Percentiles rank a stretch among this genome's conserved stretches.
phyloP scores from a whole-genome alignment of 176 grass and related monocot genomes.

The Oryza officinalis region DNA sequence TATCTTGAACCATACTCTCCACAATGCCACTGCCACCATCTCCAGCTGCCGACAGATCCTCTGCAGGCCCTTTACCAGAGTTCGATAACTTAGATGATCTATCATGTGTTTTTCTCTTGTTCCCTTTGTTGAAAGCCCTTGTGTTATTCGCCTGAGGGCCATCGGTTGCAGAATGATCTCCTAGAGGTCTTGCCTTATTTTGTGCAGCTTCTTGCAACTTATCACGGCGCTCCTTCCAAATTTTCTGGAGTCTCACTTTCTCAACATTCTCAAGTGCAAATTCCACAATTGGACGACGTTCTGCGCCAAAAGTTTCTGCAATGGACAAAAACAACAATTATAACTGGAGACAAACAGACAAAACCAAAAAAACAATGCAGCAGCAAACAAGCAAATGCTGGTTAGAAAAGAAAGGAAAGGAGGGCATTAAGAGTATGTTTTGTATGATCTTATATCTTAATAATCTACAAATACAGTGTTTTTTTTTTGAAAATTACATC shows the following conservation, averaged over 20 bases:
- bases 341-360: neutral
- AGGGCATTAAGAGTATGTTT: neutral
- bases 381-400: slow-evolving; percentile 23
- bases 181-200: slow-evolving; percentile 20
- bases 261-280: slow-evolving; percentile 90
- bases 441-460: slow-evolving; percentile 3
- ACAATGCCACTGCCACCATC: neutral
- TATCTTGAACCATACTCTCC: slow-evolving; percentile 2
- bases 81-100: slow-evolving; percentile 37
- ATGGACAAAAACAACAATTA: slow-evolving; percentile 27
- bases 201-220: slow-evolving; percentile 34
- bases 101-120: slow-evolving; percentile 34
- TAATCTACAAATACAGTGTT: neutral
- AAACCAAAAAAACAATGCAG: neutral
- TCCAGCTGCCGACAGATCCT: slow-evolving; percentile 24
- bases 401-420: slow-evolving; percentile 7
- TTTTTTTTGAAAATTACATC: neutral
- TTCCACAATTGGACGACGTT: slow-evolving; percentile 82
- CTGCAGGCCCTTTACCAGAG: slow-evolving; percentile 14
- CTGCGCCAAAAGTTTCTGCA: slow-evolving; percentile 78
- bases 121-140: slow-evolving; percentile 50
- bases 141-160: slow-evolving; percentile 14
- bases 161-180: slow-evolving; percentile 27
- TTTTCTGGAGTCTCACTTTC: slow-evolving; percentile 70
- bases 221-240: slow-evolving; percentile 30